These are phyloP conservation scores for Didymella pomorum DNA, from an alignment of 2,329 filamentous ascomycete genomes.

Conservation along the genomic window DNA sequence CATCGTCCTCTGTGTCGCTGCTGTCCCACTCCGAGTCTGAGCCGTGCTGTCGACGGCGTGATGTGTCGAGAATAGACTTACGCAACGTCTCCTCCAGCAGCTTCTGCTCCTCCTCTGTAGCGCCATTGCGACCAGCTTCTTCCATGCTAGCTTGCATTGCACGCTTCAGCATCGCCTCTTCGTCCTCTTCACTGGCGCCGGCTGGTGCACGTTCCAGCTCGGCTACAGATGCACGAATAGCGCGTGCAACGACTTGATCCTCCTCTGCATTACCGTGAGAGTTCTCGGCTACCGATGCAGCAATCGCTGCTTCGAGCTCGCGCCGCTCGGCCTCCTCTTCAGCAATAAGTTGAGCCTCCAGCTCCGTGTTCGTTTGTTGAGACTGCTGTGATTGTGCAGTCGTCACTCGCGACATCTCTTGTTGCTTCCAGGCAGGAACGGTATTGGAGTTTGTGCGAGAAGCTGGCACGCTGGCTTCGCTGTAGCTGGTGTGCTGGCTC, in stretches of 20 bases:
- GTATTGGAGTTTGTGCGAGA: constrained; percentile 29
- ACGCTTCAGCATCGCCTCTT: constrained; percentile 57
- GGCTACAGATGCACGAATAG: constrained; percentile 74
- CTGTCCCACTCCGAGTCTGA: constrained; percentile 42
- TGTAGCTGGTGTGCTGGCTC: constrained; percentile 27
- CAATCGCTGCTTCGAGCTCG: constrained; percentile 77
- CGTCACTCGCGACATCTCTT: constrained; percentile 37
- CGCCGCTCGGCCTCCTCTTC: constrained; percentile 58
- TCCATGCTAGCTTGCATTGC: constrained; percentile 61
- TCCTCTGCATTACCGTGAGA: constrained; percentile 74
- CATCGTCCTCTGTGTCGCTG: constrained; percentile 46
- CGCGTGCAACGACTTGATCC: constrained; percentile 74
- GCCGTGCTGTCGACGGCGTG: constrained; percentile 23
- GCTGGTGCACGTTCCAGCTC: constrained; percentile 58
- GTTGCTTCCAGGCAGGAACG: constrained; percentile 26
- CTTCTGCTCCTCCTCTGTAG: constrained; percentile 48
- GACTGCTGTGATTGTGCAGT: constrained; percentile 23
- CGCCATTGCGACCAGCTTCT: constrained; percentile 50
- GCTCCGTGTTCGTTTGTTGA: constrained; percentile 20
- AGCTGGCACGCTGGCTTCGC: constrained; percentile 20
- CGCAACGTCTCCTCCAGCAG: constrained; percentile 57
- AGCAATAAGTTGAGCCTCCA: constrained; percentile 33
- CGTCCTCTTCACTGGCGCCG: constrained; percentile 49
- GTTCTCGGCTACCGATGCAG: constrained; percentile 68
- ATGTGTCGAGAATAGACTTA: constrained; percentile 56